Conservation (phyloP, 208 protist species). For the Tritrichomonas foetus region DNA sequence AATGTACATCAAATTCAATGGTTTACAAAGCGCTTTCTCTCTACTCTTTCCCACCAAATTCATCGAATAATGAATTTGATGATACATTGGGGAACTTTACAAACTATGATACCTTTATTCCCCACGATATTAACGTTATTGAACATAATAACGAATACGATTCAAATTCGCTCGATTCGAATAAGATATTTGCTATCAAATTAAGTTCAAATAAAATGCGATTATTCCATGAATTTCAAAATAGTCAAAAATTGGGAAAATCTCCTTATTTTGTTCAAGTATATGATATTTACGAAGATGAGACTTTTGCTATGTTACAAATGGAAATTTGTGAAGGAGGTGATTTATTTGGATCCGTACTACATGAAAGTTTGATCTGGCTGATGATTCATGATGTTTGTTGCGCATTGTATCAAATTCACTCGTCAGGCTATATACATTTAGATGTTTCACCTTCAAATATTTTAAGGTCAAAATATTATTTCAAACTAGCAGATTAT, state of each 20-base stretch:
- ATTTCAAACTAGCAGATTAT: not conserved
- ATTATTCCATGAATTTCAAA: constrained; percentile 16
- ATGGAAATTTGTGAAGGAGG: not conserved
- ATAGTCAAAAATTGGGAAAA: not conserved
- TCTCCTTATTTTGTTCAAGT: not conserved
- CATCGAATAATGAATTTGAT: too few species aligned
- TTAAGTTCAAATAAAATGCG: not conserved
- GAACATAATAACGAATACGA: too few species aligned
- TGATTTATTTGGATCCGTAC: not conserved
- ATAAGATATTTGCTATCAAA: not conserved
- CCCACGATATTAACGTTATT: too few species aligned
- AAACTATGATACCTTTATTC: too few species aligned
- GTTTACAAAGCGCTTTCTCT: not conserved
- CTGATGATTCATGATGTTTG: not conserved
- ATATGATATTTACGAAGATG: not conserved
- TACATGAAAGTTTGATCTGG: not conserved
- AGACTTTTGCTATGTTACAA: not conserved
- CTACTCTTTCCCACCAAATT: too few species aligned
- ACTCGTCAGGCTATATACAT: not conserved
- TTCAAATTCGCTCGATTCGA: not conserved
- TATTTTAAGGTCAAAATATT: not conserved
- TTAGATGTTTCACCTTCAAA: not conserved
- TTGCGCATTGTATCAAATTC: not conserved
- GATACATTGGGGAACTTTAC: too few species aligned
- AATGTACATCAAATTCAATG: not conserved